Conservation (phyloP, 2,329 filamentous ascomycete genomes). For the Pseudogymnoascus sp. region DNA sequence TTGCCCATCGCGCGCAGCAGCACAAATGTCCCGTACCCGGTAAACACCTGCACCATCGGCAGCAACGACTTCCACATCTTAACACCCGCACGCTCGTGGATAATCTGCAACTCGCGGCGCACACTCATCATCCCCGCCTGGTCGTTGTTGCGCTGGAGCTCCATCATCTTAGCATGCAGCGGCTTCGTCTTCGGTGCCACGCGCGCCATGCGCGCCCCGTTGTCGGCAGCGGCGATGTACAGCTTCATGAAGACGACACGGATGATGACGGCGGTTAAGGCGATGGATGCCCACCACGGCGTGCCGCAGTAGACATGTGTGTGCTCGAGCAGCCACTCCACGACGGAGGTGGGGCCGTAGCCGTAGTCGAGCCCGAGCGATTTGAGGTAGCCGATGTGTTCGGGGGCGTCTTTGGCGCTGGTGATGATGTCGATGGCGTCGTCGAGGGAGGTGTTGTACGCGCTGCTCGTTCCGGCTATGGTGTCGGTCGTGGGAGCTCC, state of each 20-base stretch:
- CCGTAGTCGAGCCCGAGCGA: constrained; percentile 82
- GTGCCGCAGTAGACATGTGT: constrained; percentile 67
- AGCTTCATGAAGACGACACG: constrained; percentile 61
- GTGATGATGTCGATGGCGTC: constrained; percentile 17
- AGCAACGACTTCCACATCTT: constrained; percentile 43
- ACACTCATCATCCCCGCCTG: constrained; percentile 38
- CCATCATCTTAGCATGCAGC: constrained; percentile 47
- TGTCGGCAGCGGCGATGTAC: constrained; percentile 54
- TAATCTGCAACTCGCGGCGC: constrained; percentile 39
- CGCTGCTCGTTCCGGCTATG: constrained; percentile 9
- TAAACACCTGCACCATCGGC: constrained; percentile 57
- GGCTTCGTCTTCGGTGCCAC: constrained; percentile 52
- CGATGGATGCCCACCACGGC: constrained; percentile 77
- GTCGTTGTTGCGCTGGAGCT: constrained; percentile 35
- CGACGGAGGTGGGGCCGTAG: constrained; percentile 65
- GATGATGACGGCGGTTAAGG: constrained; percentile 55
- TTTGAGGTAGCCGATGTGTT: constrained; percentile 75
- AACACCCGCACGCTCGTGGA: constrained; percentile 51
- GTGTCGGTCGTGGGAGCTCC: constrained; percentile 11
- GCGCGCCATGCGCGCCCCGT: constrained; percentile 53
- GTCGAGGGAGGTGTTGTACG: constrained; percentile 17
- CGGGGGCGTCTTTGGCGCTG: constrained; percentile 29
- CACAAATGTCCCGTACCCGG: constrained; percentile 77
- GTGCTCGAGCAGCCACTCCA: constrained; percentile 75
- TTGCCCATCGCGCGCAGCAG: constrained; percentile 65